Conservation (phyloP, 1,284 basidiomycete genomes). For the Apiotrichum laibachii region DNA sequence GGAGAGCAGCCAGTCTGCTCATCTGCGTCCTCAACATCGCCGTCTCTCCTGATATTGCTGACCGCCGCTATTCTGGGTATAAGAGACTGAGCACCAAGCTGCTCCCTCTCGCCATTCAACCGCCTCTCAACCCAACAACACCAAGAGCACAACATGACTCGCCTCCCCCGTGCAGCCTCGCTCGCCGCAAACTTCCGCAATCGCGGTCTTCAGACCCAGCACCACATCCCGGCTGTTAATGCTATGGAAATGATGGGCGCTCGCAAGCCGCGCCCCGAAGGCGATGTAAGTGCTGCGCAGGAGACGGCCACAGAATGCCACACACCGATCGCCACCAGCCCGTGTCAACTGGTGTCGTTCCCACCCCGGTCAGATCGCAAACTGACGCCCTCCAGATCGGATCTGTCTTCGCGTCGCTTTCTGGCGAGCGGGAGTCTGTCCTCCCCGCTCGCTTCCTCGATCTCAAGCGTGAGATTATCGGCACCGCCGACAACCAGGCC, state of each 20-base stretch:
- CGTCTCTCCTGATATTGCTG: too few relatives aligned
- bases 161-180: neutral
- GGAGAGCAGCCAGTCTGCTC: too few relatives aligned
- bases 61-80: too few relatives aligned
- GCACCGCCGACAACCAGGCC: conserved; percentile 52
- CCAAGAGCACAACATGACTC: neutral
- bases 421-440: conserved; percentile 50
- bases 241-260: conserved; percentile 1
- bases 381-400: conserved; percentile 52
- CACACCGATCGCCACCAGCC: too few relatives aligned
- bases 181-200: neutral
- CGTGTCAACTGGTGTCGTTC: neutral
- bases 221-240: neutral
- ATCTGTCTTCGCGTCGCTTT: conserved; percentile 60
- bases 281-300: conserved; percentile 14
- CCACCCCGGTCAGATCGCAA: neutral
- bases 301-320: neutral
- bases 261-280: conserved; percentile 22
- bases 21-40: too few relatives aligned
- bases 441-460: conserved; percentile 61
- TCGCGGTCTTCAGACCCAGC: conserved; percentile 3
- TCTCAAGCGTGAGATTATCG: conserved; percentile 59
- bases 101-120: too few relatives aligned
- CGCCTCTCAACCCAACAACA: too few relatives aligned
- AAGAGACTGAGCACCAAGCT: too few relatives aligned